These are phyloP conservation scores for Solanum lycopersicoides DNA, from an alignment of 257 asterid species.

Conservation along the genomic window DNA sequence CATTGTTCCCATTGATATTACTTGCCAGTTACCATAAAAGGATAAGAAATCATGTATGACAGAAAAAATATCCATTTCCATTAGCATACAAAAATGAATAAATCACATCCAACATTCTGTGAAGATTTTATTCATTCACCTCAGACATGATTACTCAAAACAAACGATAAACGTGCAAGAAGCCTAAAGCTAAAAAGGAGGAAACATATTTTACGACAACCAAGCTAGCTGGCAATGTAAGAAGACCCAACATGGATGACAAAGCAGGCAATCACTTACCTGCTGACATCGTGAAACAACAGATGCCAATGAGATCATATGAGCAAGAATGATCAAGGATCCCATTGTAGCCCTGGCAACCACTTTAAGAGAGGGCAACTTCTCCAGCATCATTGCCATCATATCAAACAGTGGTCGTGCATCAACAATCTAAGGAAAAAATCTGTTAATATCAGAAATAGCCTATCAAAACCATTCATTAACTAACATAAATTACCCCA, in stretches of 20 bases:
- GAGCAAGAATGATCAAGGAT: slow-evolving; percentile 79
- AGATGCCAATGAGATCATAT: slow-evolving; percentile 69
- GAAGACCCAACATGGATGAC: background rate
- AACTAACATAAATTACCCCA: slow-evolving; percentile 59
- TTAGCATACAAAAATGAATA: background rate
- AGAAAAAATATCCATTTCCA: background rate
- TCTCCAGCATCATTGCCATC: slow-evolving; percentile 90
- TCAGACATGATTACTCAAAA: background rate
- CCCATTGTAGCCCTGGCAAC: slow-evolving; percentile 84
- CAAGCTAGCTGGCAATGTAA: background rate
- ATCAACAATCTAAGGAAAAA: slow-evolving; percentile 55
- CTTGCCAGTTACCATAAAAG: background rate
- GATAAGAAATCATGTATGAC: background rate
- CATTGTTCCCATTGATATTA: background rate
- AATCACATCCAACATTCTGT: background rate
- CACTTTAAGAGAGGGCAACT: slow-evolving; percentile 60
- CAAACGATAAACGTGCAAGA: background rate
- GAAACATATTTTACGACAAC: background rate
- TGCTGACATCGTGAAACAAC: slow-evolving; percentile 59
- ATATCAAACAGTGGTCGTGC: slow-evolving; percentile 76
- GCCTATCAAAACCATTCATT: background rate
- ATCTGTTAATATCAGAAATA: background rate
- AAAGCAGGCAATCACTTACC: slow-evolving; percentile 26
- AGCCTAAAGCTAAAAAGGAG: background rate
- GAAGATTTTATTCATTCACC: background rate